A percentile compares a stretch with the other conserved stretches of the same genome.
These are phyloP conservation scores for Cryptosporidium ryanae DNA, from an alignment of 169 alveolate species.

Conservation along the genomic window DNA sequence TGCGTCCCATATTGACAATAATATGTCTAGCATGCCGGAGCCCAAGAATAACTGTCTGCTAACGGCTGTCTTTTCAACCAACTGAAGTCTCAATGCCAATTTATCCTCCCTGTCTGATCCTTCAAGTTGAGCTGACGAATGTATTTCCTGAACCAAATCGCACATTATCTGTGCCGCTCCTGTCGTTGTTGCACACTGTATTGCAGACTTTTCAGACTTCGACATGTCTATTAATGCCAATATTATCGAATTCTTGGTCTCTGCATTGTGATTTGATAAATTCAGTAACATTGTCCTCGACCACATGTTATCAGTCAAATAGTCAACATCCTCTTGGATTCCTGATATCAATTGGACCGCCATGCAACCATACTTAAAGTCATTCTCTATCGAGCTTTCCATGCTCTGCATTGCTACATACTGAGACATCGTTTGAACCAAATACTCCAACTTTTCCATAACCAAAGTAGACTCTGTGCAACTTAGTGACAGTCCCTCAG, in stretches of 20 bases:
- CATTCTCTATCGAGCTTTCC: conserved; percentile 43
- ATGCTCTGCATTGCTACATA: conserved; percentile 9
- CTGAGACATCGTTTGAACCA: conserved; percentile 45
- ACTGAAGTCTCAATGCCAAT: conserved; percentile 34
- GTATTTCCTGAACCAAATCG: conserved; percentile 46
- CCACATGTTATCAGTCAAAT: conserved; percentile 41
- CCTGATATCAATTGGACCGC: conserved; percentile 40
- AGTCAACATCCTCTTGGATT: conserved; percentile 54
- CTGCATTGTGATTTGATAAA: conserved; percentile 11
- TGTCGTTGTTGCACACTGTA: conserved; percentile 68
- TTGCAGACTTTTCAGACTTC: conserved; percentile 56
- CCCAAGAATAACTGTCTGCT: conserved; percentile 84
- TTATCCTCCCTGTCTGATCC: conserved; percentile 16
- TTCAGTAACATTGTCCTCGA: conserved; percentile 39
- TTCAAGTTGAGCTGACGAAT: not conserved
- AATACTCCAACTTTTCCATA: conserved; percentile 48
- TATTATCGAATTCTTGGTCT: conserved; percentile 13
- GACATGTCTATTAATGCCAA: conserved; percentile 28
- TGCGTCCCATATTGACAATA: conserved; percentile 85
- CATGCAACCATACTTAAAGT: conserved; percentile 65
- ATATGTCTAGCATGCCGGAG: conserved; percentile 80
- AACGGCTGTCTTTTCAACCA: conserved; percentile 85
- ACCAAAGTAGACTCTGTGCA: conserved; percentile 26
- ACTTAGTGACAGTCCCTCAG: conserved; percentile 57
- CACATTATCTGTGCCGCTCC: conserved; percentile 43